A percentile compares a stretch with the other conserved stretches of the same genome.
Conservation (phyloP, 164 flowering plant genomes). For the Platanus orientalis region DNA sequence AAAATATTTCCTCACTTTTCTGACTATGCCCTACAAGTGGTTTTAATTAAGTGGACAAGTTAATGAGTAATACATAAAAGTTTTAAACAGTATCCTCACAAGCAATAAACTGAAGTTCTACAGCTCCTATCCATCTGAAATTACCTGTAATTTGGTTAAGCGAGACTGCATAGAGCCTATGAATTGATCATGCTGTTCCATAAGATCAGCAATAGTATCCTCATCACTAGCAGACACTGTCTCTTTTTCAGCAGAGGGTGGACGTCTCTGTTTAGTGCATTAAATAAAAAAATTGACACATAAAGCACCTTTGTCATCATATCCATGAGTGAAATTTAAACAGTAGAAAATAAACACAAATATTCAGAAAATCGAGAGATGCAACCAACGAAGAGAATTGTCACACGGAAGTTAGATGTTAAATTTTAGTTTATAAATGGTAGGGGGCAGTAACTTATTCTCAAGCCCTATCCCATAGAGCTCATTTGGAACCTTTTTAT, state of each 20-base stretch:
- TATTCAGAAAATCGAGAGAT: neutral
- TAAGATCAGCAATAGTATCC: slow-evolving; percentile 54
- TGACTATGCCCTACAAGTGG: neutral
- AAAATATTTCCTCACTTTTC: neutral
- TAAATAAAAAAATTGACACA: neutral
- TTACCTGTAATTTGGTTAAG: slow-evolving; percentile 76
- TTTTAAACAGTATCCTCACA: neutral
- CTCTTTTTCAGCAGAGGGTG: slow-evolving; percentile 44
- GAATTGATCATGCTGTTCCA: slow-evolving; percentile 76
- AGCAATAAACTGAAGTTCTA: neutral
- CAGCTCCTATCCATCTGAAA: slow-evolving; percentile 2
- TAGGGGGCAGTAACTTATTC: too few relatives aligned
- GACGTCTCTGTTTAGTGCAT: slow-evolving; percentile 36
- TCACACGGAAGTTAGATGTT: neutral
- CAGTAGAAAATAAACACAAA: neutral
- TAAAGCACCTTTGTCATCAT: neutral
- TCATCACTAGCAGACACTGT: slow-evolving; percentile 51
- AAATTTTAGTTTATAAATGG: neutral
- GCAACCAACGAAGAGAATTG: neutral
- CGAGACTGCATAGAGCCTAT: slow-evolving; percentile 78
- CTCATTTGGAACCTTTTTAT: too few relatives aligned
- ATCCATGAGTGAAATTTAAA: neutral
- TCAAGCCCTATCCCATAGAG: too few relatives aligned
- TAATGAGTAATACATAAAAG: neutral
- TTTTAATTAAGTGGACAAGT: neutral